phyloP scores from a whole-genome alignment of 148 eudicot genomes.

The Simmondsia chinensis region DNA sequence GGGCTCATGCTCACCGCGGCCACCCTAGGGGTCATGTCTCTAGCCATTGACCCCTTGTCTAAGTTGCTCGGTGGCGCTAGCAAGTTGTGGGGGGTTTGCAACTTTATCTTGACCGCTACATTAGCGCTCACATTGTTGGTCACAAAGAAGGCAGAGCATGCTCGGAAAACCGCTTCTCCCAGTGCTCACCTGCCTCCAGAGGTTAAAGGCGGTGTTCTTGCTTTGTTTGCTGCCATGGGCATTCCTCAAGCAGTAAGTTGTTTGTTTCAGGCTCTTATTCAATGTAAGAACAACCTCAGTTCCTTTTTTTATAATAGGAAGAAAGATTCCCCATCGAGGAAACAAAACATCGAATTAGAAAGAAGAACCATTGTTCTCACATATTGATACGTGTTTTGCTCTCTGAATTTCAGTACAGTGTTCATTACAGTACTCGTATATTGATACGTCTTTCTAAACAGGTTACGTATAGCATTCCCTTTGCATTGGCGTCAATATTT shows the following conservation, averaged over 20 bases:
- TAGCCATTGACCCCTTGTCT: constrained; percentile 37
- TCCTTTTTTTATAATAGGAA: too few relatives aligned
- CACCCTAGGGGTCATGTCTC: constrained; percentile 39
- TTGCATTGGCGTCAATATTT: constrained; percentile 80
- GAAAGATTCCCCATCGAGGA: too few relatives aligned
- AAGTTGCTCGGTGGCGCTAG: constrained; percentile 51
- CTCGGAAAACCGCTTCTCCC: constrained; percentile 11
- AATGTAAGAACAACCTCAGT: too few relatives aligned
- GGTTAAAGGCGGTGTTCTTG: constrained; percentile 39
- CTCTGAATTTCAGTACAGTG: too few relatives aligned
- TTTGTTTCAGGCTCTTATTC: too few relatives aligned
- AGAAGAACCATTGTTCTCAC: too few relatives aligned
- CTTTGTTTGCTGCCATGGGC: constrained; percentile 61
- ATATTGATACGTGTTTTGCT: too few relatives aligned
- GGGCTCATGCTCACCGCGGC: constrained; percentile 70
- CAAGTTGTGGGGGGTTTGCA: constrained; percentile 62
- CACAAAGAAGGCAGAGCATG: constrained; percentile 41
- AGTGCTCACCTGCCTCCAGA: constrained; percentile 20
- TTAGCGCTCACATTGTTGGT: constrained; percentile 43
- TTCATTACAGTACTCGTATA: not conserved
- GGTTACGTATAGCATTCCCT: constrained; percentile 78
- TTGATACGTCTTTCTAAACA: constrained; percentile 3
- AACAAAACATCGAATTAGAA: too few relatives aligned
- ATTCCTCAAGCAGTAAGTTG: constrained; percentile 73
- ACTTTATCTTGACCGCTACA: constrained; percentile 40